Conservation (phyloP, 768 basidiomycete genomes). For the Trametes cingulata region DNA sequence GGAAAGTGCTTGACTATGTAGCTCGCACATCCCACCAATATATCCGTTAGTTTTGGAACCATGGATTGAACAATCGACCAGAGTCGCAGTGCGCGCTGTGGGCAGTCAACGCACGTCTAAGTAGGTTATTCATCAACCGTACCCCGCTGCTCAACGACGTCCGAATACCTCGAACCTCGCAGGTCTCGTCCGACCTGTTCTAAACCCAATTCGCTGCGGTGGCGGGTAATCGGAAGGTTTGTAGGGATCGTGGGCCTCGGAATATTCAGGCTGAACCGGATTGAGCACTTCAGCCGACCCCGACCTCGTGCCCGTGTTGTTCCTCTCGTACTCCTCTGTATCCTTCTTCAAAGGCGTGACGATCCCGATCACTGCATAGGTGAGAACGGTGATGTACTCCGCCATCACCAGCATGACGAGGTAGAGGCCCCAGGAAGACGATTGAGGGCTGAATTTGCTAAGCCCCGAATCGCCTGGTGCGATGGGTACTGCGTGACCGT, state of each 20-base stretch:
- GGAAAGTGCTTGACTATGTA: slow-evolving; percentile 75
- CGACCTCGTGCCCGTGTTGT: background rate
- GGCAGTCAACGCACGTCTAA: too few relatives aligned
- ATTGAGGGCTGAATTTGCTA: slow-evolving; percentile 55
- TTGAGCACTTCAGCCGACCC: too few relatives aligned
- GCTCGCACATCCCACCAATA: slow-evolving; percentile 50
- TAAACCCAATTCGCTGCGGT: too few relatives aligned
- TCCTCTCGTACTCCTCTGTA: background rate
- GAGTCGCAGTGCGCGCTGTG: too few relatives aligned
- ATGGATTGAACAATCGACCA: too few relatives aligned
- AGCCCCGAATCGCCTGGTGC: slow-evolving; percentile 35
- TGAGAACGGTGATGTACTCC: slow-evolving; percentile 53
- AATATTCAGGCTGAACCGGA: too few relatives aligned
- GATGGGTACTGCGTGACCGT: slow-evolving; percentile 33
- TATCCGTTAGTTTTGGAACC: background rate
- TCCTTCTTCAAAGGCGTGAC: slow-evolving; percentile 10
- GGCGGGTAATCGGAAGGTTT: too few relatives aligned
- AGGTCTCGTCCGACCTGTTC: too few relatives aligned
- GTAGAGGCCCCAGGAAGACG: slow-evolving; percentile 59
- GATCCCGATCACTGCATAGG: slow-evolving; percentile 41
- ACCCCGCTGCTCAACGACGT: too few relatives aligned
- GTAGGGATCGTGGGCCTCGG: too few relatives aligned
- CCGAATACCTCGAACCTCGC: too few relatives aligned
- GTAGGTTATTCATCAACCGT: too few relatives aligned
- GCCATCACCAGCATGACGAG: slow-evolving; percentile 59